phyloP scores from a whole-genome alignment of 306 rosid species.

The Pueraria montana region DNA sequence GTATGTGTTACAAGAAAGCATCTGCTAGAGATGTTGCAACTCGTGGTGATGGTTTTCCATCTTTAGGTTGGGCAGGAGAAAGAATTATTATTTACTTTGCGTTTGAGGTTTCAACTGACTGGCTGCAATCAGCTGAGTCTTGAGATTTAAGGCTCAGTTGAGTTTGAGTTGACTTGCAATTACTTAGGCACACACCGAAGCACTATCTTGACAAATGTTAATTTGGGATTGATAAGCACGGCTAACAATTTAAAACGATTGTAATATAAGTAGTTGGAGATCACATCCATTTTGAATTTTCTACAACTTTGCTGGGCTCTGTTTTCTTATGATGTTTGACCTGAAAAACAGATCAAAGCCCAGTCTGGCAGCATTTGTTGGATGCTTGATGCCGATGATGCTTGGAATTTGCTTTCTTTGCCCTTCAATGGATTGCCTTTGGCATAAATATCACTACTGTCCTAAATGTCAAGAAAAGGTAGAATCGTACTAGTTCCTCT shows the following conservation, averaged over 20 bases:
- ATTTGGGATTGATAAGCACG: too few relatives aligned
- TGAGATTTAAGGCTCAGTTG: too few relatives aligned
- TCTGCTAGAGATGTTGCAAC: too few relatives aligned
- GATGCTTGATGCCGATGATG: slow-evolving; percentile 87
- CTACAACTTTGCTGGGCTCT: neutral
- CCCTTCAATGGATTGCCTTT: slow-evolving; percentile 92
- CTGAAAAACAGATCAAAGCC: slow-evolving; percentile 72
- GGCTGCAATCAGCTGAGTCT: too few relatives aligned
- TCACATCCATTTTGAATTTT: neutral
- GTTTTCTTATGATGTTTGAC: too few relatives aligned
- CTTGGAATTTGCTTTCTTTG: slow-evolving; percentile 88
- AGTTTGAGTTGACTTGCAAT: too few relatives aligned
- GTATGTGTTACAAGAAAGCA: neutral
- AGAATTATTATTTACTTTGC: neutral
- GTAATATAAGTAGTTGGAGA: neutral
- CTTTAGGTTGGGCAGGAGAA: too few relatives aligned
- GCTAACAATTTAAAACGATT: neutral
- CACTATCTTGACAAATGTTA: too few relatives aligned
- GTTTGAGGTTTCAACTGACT: too few relatives aligned
- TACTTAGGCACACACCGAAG: too few relatives aligned
- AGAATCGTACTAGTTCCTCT: neutral
- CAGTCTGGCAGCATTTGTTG: slow-evolving; percentile 81
- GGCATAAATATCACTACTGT: slow-evolving; percentile 94
- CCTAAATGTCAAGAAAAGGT: slow-evolving; percentile 87
- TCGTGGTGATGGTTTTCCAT: too few relatives aligned